A percentile compares a stretch with the other conserved stretches of the same genome.
These are phyloP conservation scores for Neonectria hederae DNA, from an alignment of 2,329 filamentous ascomycete genomes.

Conservation along the genomic window DNA sequence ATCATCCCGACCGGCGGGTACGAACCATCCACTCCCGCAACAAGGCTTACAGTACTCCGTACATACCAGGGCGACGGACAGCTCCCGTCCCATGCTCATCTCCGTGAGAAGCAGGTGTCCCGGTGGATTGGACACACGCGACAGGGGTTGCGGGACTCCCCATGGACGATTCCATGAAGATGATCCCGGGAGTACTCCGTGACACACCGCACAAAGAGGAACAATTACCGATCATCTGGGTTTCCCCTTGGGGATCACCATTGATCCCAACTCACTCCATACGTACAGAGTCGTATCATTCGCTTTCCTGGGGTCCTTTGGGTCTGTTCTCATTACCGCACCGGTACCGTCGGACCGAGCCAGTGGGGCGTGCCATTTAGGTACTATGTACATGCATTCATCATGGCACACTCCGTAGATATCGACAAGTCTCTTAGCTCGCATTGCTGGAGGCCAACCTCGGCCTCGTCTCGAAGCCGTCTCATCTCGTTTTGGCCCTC, in stretches of 20 bases:
- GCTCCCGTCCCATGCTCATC: not conserved
- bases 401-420: too few species aligned
- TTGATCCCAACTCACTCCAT: constrained; percentile 1
- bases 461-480: too few species aligned
- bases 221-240: constrained; percentile 13
- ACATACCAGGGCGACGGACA: not conserved
- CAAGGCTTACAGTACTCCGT: not conserved
- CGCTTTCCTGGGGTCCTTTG: not conserved
- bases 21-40: not conserved
- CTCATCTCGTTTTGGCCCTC: not conserved
- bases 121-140: not conserved
- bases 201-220: not conserved
- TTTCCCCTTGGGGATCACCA: constrained; percentile 6
- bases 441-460: too few species aligned
- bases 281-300: constrained; percentile 9
- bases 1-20: not conserved
- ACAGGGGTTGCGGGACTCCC: not conserved
- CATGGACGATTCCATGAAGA: not conserved
- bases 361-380: not conserved
- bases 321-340: constrained; percentile 5
- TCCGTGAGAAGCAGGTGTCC: not conserved
- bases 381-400: too few species aligned
- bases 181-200: not conserved
- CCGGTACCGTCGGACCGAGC: not conserved
- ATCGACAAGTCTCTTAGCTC: not conserved